Conservation (phyloP, 345 rosid species). For the Gossypium arboreum region DNA sequence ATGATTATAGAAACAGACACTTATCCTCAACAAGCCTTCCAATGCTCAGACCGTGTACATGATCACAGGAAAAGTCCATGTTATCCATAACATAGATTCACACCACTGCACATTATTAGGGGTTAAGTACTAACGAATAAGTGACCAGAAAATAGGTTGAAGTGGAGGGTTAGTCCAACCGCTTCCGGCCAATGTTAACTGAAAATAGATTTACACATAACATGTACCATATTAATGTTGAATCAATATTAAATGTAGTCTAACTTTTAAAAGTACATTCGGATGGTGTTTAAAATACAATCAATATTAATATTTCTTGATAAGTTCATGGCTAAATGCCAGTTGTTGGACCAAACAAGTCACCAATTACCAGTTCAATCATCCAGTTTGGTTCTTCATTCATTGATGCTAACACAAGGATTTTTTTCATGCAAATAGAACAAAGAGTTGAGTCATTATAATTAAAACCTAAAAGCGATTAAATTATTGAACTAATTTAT, state of each 20-base stretch:
- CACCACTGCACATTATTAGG: background rate
- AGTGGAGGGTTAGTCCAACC: background rate
- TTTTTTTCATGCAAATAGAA: background rate
- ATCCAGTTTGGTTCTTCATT: background rate
- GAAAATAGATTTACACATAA: background rate
- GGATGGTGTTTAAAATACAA: background rate
- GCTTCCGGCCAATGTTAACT: background rate
- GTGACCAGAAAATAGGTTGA: background rate
- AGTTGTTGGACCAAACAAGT: background rate
- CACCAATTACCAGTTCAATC: background rate
- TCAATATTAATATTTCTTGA: background rate
- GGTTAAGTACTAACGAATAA: background rate
- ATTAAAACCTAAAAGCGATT: background rate
- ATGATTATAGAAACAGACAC: background rate
- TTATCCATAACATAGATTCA: background rate
- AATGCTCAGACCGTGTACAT: background rate
- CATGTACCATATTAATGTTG: background rate
- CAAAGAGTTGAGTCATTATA: background rate
- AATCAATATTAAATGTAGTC: background rate
- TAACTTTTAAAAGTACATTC: background rate
- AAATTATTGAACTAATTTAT: background rate
- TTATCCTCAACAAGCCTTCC: background rate
- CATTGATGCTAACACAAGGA: background rate
- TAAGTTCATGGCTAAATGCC: background rate
- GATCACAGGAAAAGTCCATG: background rate